phyloP scores from a whole-genome alignment of 208 protist genomes.

The Leishmania major region DNA sequence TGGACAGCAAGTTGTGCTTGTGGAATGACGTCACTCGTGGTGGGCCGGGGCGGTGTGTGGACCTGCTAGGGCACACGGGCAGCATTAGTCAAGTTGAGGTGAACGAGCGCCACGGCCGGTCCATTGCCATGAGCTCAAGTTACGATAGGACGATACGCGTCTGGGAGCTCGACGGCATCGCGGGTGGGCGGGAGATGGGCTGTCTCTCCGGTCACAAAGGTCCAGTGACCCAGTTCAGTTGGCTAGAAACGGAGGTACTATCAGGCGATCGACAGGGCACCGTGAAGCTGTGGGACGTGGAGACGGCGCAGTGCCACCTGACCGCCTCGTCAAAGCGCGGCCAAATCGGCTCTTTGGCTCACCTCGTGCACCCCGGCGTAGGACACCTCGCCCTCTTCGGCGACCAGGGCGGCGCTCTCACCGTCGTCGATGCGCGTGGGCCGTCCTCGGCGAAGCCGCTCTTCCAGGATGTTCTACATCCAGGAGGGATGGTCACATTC shows the following conservation, averaged over 20 bases:
- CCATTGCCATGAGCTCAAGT: slow-evolving; percentile 66
- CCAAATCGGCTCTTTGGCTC: slow-evolving; percentile 64
- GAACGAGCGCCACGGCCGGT: slow-evolving; percentile 29
- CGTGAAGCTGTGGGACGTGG: slow-evolving; percentile 78
- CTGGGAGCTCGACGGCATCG: slow-evolving; percentile 57
- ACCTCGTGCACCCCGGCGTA: slow-evolving; percentile 38
- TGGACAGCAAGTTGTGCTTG: slow-evolving; percentile 92
- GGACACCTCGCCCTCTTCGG: slow-evolving; percentile 61
- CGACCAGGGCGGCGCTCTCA: slow-evolving; percentile 76
- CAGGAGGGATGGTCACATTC: slow-evolving; percentile 70
- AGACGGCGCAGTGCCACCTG: slow-evolving; percentile 46
- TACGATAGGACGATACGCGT: slow-evolving; percentile 87
- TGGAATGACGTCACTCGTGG: slow-evolving; percentile 54
- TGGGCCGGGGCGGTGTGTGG: slow-evolving; percentile 62
- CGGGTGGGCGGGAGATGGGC: slow-evolving; percentile 44
- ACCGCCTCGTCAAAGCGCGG: slow-evolving; percentile 69
- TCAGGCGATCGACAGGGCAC: slow-evolving; percentile 83
- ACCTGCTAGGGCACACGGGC: slow-evolving; percentile 80
- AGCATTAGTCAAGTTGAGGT: slow-evolving; percentile 86
- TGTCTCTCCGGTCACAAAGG: slow-evolving; percentile 74
- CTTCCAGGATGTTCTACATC: slow-evolving; percentile 62
- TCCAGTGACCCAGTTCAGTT: slow-evolving; percentile 82
- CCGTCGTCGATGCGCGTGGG: slow-evolving; percentile 64
- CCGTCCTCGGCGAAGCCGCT: slow-evolving; percentile 29
- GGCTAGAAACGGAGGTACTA: slow-evolving; percentile 57